A percentile compares a stretch with the other conserved stretches of the same genome.
Conservation (phyloP, 2,329 filamentous ascomycete genomes). For the Alternaria hordeiaustralica region DNA sequence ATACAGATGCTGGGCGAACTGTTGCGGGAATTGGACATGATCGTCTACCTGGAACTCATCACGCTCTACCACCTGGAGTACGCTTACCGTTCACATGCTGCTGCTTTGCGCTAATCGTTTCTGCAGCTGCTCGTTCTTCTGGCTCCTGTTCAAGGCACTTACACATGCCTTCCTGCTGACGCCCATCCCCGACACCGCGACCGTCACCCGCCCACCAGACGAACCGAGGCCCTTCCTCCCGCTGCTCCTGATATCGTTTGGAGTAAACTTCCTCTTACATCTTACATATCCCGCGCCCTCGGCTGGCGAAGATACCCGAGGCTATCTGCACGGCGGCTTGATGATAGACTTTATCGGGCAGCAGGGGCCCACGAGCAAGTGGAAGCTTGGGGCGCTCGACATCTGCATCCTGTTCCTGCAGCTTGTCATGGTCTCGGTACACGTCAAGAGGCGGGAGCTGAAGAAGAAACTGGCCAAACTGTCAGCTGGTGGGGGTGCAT, state of each 20-base stretch:
- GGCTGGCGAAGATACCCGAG: conserved; percentile 56
- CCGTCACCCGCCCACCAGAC: conserved; percentile 55
- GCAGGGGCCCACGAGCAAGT: conserved; percentile 61
- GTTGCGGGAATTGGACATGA: conserved; percentile 63
- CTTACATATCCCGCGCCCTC: conserved; percentile 48
- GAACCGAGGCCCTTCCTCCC: conserved; percentile 60
- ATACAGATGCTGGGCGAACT: conserved; percentile 59
- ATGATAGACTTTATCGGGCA: conserved; percentile 71
- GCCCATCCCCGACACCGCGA: conserved; percentile 59
- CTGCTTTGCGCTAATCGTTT: not conserved
- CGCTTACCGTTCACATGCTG: conserved; percentile 26
- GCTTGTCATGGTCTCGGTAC: conserved; percentile 62
- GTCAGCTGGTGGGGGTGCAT: conserved; percentile 22
- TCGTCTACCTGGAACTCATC: conserved; percentile 67
- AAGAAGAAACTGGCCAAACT: conserved; percentile 48
- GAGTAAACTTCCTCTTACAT: conserved; percentile 64
- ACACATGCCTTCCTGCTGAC: conserved; percentile 66
- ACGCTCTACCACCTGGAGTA: conserved; percentile 70
- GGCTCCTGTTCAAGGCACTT: conserved; percentile 62
- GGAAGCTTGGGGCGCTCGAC: conserved; percentile 61
- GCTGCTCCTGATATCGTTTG: conserved; percentile 61
- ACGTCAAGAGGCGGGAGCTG: conserved; percentile 59
- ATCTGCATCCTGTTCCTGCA: conserved; percentile 62
- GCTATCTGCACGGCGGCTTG: conserved; percentile 67
- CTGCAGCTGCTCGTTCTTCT: conserved; percentile 63